Base-by-base conservation (phyloP, 306 rosid species). In the Abrus pulchellus region DNA sequence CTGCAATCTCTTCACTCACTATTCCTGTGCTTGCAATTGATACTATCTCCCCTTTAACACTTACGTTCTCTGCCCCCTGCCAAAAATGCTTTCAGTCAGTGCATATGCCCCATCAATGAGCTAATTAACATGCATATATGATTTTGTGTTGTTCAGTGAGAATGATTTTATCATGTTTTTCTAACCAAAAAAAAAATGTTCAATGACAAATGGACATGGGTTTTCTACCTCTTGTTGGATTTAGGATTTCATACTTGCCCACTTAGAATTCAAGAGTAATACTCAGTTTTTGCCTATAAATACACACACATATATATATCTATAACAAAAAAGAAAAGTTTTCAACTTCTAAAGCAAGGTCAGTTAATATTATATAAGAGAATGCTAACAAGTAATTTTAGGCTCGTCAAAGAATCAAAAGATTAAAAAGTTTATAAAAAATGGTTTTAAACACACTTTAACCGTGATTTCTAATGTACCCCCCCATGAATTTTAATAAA, bases 11-110 rank as follows among this genome's bases (percentile, higher is more conserved):
- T 79, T 90, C 93, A 86, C 72, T 81, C 66, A 81, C 86, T 56
- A 49, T 83, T 60, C 40, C 47, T 56, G 36, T 85, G 72, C 90
- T 90, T 66, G 82, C 79, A 11, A 76, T 86, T 56, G 79, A 55
- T 11, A 44, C 66, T 72, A 88, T 85, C 80, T 91, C 97, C 40
- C 93, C 90, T 75, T 89, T 87, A 75, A 87, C 63, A 71, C 83
- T 83, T 47, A 27, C 38, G 53, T 69, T 67, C 32, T 86, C 89
- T 68, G 59, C 67, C 6, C 66, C 93, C 98, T 92, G 94, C 80
- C 77, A 80, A 75, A 20, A 54, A 80, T 59, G 54, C 14, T 30
- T 33, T 7, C 11, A 5, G 0, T 65, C 62, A 78, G 40, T 44
- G n/a, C 67, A 66, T 13, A 41, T 53, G 5, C 38, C 36, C 10